Percentiles rank a stretch among this genome's conserved stretches.
Conservation (phyloP, 2,329 filamentous ascomycete genomes). For the Aspergillaceae sp. region DNA sequence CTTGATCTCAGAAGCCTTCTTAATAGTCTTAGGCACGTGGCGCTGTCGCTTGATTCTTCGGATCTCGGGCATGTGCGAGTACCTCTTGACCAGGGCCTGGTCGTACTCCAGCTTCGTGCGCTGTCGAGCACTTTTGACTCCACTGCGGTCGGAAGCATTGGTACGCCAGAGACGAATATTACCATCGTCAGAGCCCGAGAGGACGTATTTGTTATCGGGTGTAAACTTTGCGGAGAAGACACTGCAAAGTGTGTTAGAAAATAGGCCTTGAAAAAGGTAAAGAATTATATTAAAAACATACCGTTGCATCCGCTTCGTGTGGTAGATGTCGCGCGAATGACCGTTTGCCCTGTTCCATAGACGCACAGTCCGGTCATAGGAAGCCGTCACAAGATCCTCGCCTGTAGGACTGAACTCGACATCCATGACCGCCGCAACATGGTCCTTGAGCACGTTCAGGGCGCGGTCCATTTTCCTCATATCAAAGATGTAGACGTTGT, state of each 20-base stretch:
- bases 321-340: slow-evolving; percentile 86
- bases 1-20: slow-evolving; percentile 96
- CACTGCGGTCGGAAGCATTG: slow-evolving; percentile 71
- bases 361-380: slow-evolving; percentile 79
- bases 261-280: not conserved
- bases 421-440: slow-evolving; percentile 90
- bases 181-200: slow-evolving; percentile 88
- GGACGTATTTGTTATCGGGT: slow-evolving; percentile 78
- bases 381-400: slow-evolving; percentile 83
- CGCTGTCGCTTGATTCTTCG: slow-evolving; percentile 81
- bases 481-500: slow-evolving; percentile 88
- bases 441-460: slow-evolving; percentile 80
- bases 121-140: slow-evolving; percentile 76
- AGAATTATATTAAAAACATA: slow-evolving; percentile 14
- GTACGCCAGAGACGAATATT: slow-evolving; percentile 86
- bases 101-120: slow-evolving; percentile 89
- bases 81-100: slow-evolving; percentile 70
- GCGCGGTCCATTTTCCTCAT: slow-evolving; percentile 84
- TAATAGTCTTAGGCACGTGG: slow-evolving; percentile 83
- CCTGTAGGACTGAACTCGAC: slow-evolving; percentile 92
- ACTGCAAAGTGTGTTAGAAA: slow-evolving; percentile 30
- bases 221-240: slow-evolving; percentile 81
- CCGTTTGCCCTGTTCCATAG: slow-evolving; percentile 74
- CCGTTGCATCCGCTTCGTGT: slow-evolving; percentile 93
- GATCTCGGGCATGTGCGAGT: slow-evolving; percentile 94